Base-by-base conservation (phyloP, 768 basidiomycete genomes). In the Mycena vulgaris region DNA sequence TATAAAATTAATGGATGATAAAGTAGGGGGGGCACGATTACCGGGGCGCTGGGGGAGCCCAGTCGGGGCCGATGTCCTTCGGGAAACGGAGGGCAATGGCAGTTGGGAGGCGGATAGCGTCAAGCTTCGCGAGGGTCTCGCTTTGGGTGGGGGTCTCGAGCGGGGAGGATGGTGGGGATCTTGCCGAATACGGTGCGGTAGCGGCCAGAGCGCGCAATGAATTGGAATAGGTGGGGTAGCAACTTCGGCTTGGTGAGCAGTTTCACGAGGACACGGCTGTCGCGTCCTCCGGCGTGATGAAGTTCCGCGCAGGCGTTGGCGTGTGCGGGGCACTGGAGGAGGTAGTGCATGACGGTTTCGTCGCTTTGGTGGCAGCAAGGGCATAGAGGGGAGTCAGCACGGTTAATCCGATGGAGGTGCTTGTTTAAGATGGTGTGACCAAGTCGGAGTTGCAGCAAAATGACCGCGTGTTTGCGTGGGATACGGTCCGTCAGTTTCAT, bases 261-360 rank as follows among this genome's bases (percentile, higher is more conserved):
- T 23, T 56, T 56, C 21, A 6, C 30, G 31, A 56, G 33, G 31
- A 37, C 21, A n/a, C 55, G 33, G 3, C 23, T 25, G 31, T 37
- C 21, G 3, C 33, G 55, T 8, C 55, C 55, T 3, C 55, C 55
- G 4, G 21, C 33, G 9, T 8, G 21, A n/a, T n/a, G 21, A n/a
- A 56, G 55, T 23, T 56, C 55, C 7, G 23, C 10, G 21, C 35
- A 19, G 23, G 31, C 55, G 23, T 56, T 28, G 19, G 19, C 8
- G 35, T 56, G 55, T 8, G 35, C 55, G 30, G 55, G 31, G 55
- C 55, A 56, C 3, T 25, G 55, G 21, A 56, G 31, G 31, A 56
- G 55, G 23, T n/a, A 56, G 25, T 56, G 55, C 21, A 27, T 17
- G 31, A 56, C 35, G 11, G 35, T 35, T 37, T 56, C 55, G 21